Conservation (phyloP, 352 stramenopile species). For the Elongisporangium undulatum region DNA sequence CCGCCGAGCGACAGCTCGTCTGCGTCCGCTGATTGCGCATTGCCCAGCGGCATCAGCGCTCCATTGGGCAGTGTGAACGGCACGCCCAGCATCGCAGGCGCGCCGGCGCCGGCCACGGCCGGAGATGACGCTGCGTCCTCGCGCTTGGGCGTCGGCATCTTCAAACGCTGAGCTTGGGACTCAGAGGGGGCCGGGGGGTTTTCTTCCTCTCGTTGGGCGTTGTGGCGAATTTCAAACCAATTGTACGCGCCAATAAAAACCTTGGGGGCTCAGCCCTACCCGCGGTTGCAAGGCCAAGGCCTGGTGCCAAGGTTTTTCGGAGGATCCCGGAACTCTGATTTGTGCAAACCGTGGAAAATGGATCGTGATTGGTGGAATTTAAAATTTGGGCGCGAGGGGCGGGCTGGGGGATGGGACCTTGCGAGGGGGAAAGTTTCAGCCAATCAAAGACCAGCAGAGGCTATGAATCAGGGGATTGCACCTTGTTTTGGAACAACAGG, state of each 20-base stretch:
- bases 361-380: conserved; percentile 39
- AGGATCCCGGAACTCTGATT: conserved; percentile 15
- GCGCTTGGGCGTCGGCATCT: conserved; percentile 1
- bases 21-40: conserved; percentile 16
- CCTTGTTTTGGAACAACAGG: neutral
- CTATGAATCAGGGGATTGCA: neutral
- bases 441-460: neutral
- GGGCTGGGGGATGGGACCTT: conserved; percentile 11
- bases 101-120: conserved; percentile 3
- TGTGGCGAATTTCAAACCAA: conserved; percentile 61
- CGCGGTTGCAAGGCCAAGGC: conserved; percentile 3
- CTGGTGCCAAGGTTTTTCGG: conserved; percentile 5
- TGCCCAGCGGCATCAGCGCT: conserved; percentile 4
- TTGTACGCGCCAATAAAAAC: conserved; percentile 34
- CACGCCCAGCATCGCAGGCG: conserved; percentile 1
- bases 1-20: conserved; percentile 3
- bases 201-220: conserved; percentile 65
- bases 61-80: neutral
- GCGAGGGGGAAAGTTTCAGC: neutral
- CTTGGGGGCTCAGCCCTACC: neutral
- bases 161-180: conserved; percentile 7
- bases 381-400: conserved; percentile 30
- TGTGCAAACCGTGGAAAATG: conserved; percentile 15
- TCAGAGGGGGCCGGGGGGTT: conserved; percentile 17
- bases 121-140: neutral